Percentiles rank a stretch among this genome's conserved stretches.
Conservation (phyloP, 1,284 basidiomycete species). For the Cutaneotrichosporon cyanovorans region DNA sequence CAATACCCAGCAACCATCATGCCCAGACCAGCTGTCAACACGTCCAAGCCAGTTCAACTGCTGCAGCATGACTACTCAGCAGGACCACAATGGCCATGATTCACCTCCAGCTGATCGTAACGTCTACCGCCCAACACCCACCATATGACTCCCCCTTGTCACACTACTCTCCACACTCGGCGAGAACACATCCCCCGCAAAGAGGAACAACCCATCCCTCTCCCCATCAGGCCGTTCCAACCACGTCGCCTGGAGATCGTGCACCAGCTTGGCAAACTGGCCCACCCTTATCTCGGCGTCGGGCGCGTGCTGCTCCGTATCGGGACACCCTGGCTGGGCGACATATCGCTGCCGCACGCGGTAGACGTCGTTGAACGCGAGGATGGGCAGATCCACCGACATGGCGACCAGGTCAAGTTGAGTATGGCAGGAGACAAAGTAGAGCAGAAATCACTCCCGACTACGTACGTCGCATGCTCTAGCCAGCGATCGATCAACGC, state of each 20-base stretch:
- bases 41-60: too few species aligned
- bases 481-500: too few species aligned
- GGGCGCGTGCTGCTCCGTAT: background rate
- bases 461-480: too few species aligned
- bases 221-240: slow-evolving; percentile 30
- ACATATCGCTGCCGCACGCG: slow-evolving; percentile 53
- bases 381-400: slow-evolving; percentile 31
- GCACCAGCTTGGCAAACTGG: slow-evolving; percentile 47
- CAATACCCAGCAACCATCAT: too few species aligned
- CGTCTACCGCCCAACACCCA: too few species aligned
- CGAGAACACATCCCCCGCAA: slow-evolving; percentile 81
- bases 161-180: slow-evolving; percentile 80
- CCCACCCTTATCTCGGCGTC: slow-evolving; percentile 42
- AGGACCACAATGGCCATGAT: too few species aligned
- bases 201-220: slow-evolving; percentile 68
- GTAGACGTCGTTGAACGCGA: slow-evolving; percentile 50
- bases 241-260: slow-evolving; percentile 36
- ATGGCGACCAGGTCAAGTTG: too few species aligned
- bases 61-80: too few species aligned
- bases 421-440: too few species aligned
- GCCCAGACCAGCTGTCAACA: too few species aligned
- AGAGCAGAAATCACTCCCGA: too few species aligned
- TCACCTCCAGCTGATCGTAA: too few species aligned
- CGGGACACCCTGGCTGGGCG: slow-evolving; percentile 31
- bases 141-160: slow-evolving; percentile 87